These are phyloP conservation scores for Aureobasidium pullulans DNA, from an alignment of 2,329 filamentous ascomycete genomes.

Conservation along the genomic window DNA sequence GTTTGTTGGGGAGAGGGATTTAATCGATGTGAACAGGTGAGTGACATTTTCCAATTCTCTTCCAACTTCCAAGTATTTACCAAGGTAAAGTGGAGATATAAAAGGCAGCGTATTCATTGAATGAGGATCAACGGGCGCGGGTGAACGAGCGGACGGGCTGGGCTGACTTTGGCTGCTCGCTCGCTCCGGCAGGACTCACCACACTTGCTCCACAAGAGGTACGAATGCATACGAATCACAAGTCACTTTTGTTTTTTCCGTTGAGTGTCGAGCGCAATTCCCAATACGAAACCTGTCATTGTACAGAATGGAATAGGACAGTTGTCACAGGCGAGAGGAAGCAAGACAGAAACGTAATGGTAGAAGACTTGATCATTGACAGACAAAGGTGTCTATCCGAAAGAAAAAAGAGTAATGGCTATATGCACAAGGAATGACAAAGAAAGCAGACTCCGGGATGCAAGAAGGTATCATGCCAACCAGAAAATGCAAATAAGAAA, in stretches of 20 bases:
- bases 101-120: not conserved
- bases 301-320: not conserved
- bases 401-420: conserved; percentile 7
- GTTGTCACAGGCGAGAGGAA: not conserved
- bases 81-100: too few species aligned
- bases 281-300: not conserved
- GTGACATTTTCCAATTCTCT: too few species aligned
- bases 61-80: too few species aligned
- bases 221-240: not conserved
- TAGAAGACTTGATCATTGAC: not conserved
- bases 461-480: conserved; percentile 9
- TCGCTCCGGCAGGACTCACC: not conserved
- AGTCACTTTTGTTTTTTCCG: not conserved
- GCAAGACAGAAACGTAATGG: not conserved
- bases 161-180: not conserved
- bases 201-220: not conserved
- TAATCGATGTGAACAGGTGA: too few species aligned
- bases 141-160: not conserved
- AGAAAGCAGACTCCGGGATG: conserved; percentile 6
- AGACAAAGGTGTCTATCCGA: not conserved
- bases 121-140: not conserved
- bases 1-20: too few species aligned
- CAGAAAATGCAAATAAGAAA: conserved; percentile 11
- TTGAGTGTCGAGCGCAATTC: not conserved
- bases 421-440: conserved; percentile 13